phyloP scores from a whole-genome alignment of 2,329 filamentous ascomycete species.

The Diaporthe citrichinensis region DNA sequence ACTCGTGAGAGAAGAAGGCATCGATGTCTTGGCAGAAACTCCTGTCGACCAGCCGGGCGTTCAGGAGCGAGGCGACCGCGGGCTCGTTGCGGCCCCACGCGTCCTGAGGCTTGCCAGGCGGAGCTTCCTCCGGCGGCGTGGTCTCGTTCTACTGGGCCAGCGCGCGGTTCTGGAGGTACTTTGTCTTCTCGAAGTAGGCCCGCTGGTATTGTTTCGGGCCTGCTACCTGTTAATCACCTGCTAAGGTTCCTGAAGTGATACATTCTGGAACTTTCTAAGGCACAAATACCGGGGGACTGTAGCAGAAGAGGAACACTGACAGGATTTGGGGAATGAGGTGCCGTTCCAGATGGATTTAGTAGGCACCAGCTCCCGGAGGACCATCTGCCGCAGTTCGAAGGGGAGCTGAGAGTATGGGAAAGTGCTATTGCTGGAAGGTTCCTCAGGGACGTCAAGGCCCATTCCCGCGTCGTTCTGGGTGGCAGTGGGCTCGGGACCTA shows the following conservation, averaged over 20 bases:
- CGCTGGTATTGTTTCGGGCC: background rate
- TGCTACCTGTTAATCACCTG: too few relatives aligned
- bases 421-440: background rate
- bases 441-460: background rate
- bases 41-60: background rate
- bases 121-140: background rate
- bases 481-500: too few relatives aligned
- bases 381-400: background rate
- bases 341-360: slow-evolving; percentile 2
- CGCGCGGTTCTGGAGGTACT: slow-evolving; percentile 18
- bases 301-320: background rate
- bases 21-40: background rate
- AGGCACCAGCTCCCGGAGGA: slow-evolving; percentile 2
- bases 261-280: too few relatives aligned
- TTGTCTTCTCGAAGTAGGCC: slow-evolving; percentile 12
- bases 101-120: background rate
- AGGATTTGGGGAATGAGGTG: background rate
- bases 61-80: background rate
- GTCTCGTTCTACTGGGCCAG: slow-evolving; percentile 1
- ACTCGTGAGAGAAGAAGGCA: slow-evolving; percentile 22
- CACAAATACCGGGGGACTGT: too few relatives aligned
- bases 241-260: too few relatives aligned
- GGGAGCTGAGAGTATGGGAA: background rate
- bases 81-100: slow-evolving; percentile 3
- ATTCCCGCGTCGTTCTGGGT: too few relatives aligned